Conservation (phyloP, 805 yeast species). For the Schizosaccharomyces lindneri region DNA sequence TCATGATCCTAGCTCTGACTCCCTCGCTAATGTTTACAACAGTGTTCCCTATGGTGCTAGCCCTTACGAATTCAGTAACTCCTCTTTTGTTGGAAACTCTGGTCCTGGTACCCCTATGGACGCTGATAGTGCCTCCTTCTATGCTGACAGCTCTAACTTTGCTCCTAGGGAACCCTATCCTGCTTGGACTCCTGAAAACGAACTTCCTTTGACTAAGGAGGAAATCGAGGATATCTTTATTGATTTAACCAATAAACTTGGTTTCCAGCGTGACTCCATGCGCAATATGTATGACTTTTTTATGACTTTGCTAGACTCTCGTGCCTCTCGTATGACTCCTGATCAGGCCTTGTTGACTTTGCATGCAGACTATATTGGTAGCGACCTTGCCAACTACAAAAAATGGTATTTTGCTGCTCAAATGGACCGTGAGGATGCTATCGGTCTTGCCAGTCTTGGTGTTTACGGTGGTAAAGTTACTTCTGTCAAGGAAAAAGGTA, state of each 20-base stretch:
- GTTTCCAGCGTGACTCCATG: conserved; percentile 61
- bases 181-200: conserved; percentile 91
- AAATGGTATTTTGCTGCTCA: conserved; percentile 86
- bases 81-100: background rate
- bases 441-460: conserved; percentile 28
- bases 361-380: conserved; percentile 84
- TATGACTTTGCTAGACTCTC: conserved; percentile 60
- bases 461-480: background rate
- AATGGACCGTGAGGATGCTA: conserved; percentile 45
- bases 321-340: conserved; percentile 59
- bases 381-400: conserved; percentile 60
- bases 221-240: conserved; percentile 39
- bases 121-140: background rate
- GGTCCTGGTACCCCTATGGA: background rate
- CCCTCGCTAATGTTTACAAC: background rate
- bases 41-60: background rate
- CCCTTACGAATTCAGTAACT: background rate
- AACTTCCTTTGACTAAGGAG: conserved; percentile 47
- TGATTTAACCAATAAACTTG: conserved; percentile 38
- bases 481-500: background rate
- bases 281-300: conserved; percentile 62
- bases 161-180: conserved; percentile 62
- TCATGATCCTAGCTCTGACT: background rate
- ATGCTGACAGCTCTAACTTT: background rate
- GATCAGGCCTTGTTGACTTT: conserved; percentile 43